phyloP scores from a whole-genome alignment of 2,329 filamentous ascomycete genomes.

The Elsinoe fawcettii region DNA sequence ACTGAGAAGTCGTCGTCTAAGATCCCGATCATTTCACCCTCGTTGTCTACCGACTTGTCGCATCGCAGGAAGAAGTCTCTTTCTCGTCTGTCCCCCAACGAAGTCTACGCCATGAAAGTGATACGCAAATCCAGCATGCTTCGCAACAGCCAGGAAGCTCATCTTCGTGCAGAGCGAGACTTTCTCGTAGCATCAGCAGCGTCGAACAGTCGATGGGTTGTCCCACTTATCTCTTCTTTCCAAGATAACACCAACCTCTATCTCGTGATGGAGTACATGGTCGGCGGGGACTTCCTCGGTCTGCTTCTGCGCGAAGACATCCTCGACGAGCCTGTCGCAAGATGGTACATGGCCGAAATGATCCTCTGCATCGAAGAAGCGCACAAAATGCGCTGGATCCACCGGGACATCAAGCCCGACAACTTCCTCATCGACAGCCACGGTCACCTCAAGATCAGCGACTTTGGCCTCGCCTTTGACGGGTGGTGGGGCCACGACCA shows the following conservation, averaged over 20 bases:
- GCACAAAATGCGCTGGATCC: slow-evolving; percentile 81
- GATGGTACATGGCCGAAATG: slow-evolving; percentile 93
- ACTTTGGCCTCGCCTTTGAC: slow-evolving; percentile 92
- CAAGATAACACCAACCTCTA: slow-evolving; percentile 80
- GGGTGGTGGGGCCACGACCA: slow-evolving; percentile 92
- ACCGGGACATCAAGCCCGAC: slow-evolving; percentile 93
- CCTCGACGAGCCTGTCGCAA: slow-evolving; percentile 67
- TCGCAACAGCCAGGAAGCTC: slow-evolving; percentile 81
- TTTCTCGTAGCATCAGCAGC: slow-evolving; percentile 82
- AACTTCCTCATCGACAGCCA: slow-evolving; percentile 87
- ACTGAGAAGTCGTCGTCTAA: slow-evolving; percentile 44
- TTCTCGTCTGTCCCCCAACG: slow-evolving; percentile 30
- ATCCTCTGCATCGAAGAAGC: slow-evolving; percentile 89
- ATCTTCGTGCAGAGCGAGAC: slow-evolving; percentile 82
- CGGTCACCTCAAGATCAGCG: slow-evolving; percentile 89
- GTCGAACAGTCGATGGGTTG: slow-evolving; percentile 69
- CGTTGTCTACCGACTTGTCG: not conserved
- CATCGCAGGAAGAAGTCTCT: slow-evolving; percentile 19
- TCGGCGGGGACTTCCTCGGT: slow-evolving; percentile 87
- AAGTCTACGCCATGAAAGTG: slow-evolving; percentile 93
- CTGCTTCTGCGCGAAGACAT: slow-evolving; percentile 78
- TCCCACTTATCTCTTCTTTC: slow-evolving; percentile 80
- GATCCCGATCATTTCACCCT: not conserved
- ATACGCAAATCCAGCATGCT: slow-evolving; percentile 94
- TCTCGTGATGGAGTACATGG: slow-evolving; percentile 97